These are phyloP conservation scores for Mucor circinelloides DNA, from an alignment of 371 early-diverging fungal genomes.

Conservation along the genomic window DNA sequence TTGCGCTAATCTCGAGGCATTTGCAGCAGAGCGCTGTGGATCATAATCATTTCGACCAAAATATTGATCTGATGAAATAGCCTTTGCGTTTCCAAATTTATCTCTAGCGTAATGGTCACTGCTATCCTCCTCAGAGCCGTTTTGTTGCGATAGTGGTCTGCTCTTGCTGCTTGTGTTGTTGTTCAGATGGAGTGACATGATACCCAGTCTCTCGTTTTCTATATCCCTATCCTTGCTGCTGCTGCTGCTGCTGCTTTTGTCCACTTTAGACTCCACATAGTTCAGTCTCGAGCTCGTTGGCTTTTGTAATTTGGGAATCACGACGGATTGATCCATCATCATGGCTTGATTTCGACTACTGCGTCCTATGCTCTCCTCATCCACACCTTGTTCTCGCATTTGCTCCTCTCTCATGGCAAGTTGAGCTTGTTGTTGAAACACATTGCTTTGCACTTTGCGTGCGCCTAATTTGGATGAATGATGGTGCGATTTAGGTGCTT, in stretches of 20 bases:
- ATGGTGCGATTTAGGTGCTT: constrained; percentile 1
- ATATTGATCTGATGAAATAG: constrained; percentile 88
- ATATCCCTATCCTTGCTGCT: neutral
- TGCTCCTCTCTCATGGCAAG: constrained; percentile 17
- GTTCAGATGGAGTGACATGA: constrained; percentile 1
- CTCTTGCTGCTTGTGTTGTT: neutral
- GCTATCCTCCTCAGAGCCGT: neutral
- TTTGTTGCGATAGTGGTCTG: neutral
- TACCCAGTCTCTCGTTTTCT: constrained; percentile 12
- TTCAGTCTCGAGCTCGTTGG: neutral
- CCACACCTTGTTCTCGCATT: constrained; percentile 8
- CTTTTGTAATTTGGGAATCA: constrained; percentile 19
- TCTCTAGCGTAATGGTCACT: constrained; percentile 53
- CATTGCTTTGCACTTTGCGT: constrained; percentile 22
- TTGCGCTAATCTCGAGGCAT: constrained; percentile 59
- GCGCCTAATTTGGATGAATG: constrained; percentile 18
- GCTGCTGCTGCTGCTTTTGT: neutral
- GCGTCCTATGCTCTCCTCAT: constrained; percentile 15
- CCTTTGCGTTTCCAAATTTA: constrained; percentile 76
- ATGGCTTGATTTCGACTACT: neutral
- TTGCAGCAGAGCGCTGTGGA: constrained; percentile 53
- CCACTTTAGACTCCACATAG: neutral
- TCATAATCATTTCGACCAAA: constrained; percentile 77
- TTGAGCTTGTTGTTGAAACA: constrained; percentile 24
- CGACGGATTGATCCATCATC: neutral